These are phyloP conservation scores for Meira miltonrushii DNA, from an alignment of 1,284 basidiomycete genomes.

Conservation along the genomic window DNA sequence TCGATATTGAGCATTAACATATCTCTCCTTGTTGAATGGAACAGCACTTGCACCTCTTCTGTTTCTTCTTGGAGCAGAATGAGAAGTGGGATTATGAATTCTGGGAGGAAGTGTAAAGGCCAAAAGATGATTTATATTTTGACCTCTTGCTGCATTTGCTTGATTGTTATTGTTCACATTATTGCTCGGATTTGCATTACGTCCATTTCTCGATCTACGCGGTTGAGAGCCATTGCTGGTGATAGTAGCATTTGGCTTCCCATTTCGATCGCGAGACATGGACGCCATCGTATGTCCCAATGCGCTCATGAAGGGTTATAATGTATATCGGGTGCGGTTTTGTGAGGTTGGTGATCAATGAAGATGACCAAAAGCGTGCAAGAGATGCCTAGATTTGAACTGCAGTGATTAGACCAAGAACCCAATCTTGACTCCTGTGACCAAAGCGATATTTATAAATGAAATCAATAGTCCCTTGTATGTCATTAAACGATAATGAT, in stretches of 20 bases:
- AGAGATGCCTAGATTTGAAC: no score
- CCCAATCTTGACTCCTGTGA: no score
- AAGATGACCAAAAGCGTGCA: no score
- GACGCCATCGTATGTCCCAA: conserved; percentile 24
- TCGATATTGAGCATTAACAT: conserved; percentile 50
- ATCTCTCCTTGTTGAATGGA: conserved; percentile 51
- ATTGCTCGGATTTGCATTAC: neutral
- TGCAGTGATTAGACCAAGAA: no score
- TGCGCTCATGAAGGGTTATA: conserved; percentile 22
- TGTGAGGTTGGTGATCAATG: no score
- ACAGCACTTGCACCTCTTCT: conserved; percentile 21
- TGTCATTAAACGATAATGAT: no score
- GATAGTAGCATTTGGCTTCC: neutral
- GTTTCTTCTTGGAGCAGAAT: conserved; percentile 28
- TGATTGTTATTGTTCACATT: neutral
- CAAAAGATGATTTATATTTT: conserved; percentile 48
- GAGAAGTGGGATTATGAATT: conserved; percentile 31
- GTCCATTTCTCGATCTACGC: conserved; percentile 8
- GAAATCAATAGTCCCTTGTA: no score
- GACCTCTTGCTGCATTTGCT: conserved; percentile 14
- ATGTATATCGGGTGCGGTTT: no score
- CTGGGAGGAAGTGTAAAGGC: conserved; percentile 49
- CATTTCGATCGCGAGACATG: conserved; percentile 16
- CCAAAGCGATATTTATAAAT: no score
- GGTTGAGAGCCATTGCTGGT: conserved; percentile 3